Evolutionary conservation across 306 rosid genomes (phyloP), one percentile per base, ranked within the genome.

Genomic region (Geum urbanum): DNA sequence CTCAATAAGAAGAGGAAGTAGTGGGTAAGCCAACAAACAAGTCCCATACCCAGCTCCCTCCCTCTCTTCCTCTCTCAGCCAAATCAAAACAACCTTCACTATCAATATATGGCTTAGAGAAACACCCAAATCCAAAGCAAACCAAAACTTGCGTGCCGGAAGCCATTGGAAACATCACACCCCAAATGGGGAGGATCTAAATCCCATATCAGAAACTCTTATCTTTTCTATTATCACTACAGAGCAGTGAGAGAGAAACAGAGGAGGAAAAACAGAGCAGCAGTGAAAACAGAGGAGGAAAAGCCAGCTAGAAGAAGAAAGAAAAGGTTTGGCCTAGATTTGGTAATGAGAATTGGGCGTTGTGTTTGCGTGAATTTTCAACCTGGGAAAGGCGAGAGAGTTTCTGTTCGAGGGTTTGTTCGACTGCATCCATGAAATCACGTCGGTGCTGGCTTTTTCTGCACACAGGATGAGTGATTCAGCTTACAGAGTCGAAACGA

Each of bases 301-400:
- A 63, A 37, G 44, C 20, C 19, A 32, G 37, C 37, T 32, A 32
- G 37, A 32, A 32, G 11, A 45, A 45, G 53, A 51, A 19, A 13
- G 69, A 10, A 11, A 5, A 1, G 74, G 14, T 20, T 51, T 47
- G 11, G 51, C 16, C 8, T 11, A 48, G 24, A 46, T 37, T 47
- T 44, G 76, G 76, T 80, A 77, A 89, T 86, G 95, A 90, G 27
- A 88, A 83, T 82, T 61, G 82, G 76, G 68, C 16, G 20, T 47
- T 68, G 72, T 52, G 58, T 32, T 32, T 32, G 74, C 57, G 68
- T 70, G 64, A 78, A 58, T 77, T 75, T 78, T 59, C 85, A 95
- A 87, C 86, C 99, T 95, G 99, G 99, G 97, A 86, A 95, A 91
- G 89, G 83, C 79, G 40, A 95, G 95, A 80, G 99, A 89, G 43